Conservation (phyloP, 1,139 yeast species). For the Sugiyamaella sp. region DNA sequence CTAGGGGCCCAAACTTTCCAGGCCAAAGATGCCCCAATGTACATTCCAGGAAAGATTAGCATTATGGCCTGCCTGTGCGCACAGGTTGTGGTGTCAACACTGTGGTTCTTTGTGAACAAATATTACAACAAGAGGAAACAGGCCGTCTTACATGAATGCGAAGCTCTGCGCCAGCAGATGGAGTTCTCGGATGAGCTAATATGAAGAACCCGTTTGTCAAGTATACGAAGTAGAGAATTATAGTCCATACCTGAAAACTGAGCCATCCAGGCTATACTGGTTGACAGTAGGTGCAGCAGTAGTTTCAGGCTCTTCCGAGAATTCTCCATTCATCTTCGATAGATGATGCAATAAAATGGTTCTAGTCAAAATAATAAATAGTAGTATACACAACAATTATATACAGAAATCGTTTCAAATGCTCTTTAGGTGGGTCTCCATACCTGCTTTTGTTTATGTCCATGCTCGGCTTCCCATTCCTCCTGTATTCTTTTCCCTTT, state of each 20-base stretch:
- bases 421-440: slow-evolving; percentile 29
- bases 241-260: too few species aligned
- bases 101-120: slow-evolving; percentile 6
- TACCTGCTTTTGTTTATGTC: slow-evolving; percentile 25
- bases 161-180: slow-evolving; percentile 30
- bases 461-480: slow-evolving; percentile 21
- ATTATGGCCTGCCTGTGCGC: slow-evolving; percentile 29
- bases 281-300: too few species aligned
- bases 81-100: slow-evolving; percentile 5
- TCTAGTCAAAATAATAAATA: background rate
- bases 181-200: slow-evolving; percentile 68
- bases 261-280: too few species aligned
- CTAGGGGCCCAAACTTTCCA: slow-evolving; percentile 58
- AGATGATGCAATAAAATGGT: too few species aligned
- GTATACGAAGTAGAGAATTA: slow-evolving; percentile 23
- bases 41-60: slow-evolving; percentile 49
- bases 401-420: too few species aligned
- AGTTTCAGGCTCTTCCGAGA: background rate
- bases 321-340: too few species aligned
- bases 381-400: background rate
- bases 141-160: slow-evolving; percentile 34
- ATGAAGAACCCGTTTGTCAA: slow-evolving; percentile 56
- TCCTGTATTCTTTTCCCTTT: slow-evolving; percentile 29
- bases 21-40: slow-evolving; percentile 52
- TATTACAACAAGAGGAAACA: slow-evolving; percentile 10